Percentiles rank a stretch among this genome's conserved stretches.
Conservation (phyloP, 768 basidiomycete species). For the Termitomyces sp. region DNA sequence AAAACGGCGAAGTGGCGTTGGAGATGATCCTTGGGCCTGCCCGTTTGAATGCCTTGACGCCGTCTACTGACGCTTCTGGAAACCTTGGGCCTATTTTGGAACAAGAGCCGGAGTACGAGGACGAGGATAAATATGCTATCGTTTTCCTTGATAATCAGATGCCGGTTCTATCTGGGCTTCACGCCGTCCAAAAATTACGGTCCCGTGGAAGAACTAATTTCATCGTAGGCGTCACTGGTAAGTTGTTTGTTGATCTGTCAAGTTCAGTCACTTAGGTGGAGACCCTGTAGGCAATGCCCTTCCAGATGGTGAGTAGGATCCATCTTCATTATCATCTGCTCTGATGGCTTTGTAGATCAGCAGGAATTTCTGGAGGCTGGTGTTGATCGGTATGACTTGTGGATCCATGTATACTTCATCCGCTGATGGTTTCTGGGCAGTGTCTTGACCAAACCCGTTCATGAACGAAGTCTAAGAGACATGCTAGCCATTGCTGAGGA, state of each 20-base stretch:
- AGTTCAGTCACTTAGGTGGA: not conserved
- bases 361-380: slow-evolving; percentile 75
- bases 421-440: slow-evolving; percentile 32
- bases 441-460: slow-evolving; percentile 78
- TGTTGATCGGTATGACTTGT: slow-evolving; percentile 60
- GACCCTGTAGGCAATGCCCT: slow-evolving; percentile 50
- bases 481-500: slow-evolving; percentile 46
- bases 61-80: slow-evolving; percentile 37
- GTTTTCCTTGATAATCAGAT: slow-evolving; percentile 76
- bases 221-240: slow-evolving; percentile 80
- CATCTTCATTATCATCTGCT: not conserved
- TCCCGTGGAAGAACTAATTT: slow-evolving; percentile 68
- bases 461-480: slow-evolving; percentile 52
- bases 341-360: slow-evolving; percentile 52
- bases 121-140: slow-evolving; percentile 43
- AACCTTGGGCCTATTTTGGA: slow-evolving; percentile 38
- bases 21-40: slow-evolving; percentile 60
- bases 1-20: slow-evolving; percentile 80
- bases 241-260: slow-evolving; percentile 12
- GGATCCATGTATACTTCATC: not conserved
- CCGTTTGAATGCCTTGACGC: slow-evolving; percentile 29
- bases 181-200: slow-evolving; percentile 63
- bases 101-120: slow-evolving; percentile 23
- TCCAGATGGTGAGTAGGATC: slow-evolving; percentile 38
- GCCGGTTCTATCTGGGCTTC: slow-evolving; percentile 76